Conservation (phyloP, 176 grass and related monocot genomes). For the Oryza coarctata region DNA sequence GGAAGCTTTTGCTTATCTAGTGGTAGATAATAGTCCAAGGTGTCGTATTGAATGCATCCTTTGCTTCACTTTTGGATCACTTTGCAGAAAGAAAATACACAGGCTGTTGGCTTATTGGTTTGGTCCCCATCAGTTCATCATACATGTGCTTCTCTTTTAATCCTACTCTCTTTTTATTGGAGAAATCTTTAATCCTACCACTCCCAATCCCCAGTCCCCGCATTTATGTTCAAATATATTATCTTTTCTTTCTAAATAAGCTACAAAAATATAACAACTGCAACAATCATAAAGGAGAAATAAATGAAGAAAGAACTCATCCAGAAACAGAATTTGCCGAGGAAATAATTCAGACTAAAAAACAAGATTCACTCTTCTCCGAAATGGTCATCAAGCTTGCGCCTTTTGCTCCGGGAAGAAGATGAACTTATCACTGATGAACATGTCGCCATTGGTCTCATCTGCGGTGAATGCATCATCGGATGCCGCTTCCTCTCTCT, state of each 20-base stretch:
- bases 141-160: not conserved
- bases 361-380: slow-evolving; percentile 22
- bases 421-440: not conserved
- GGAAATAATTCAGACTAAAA: not conserved
- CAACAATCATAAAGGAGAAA: not conserved
- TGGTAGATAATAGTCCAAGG: not conserved
- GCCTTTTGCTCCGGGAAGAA: not conserved
- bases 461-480: not conserved
- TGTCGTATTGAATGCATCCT: not conserved
- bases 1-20: not conserved
- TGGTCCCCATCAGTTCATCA: slow-evolving; percentile 17
- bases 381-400: not conserved
- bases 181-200: not conserved
- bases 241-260: not conserved
- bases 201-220: not conserved
- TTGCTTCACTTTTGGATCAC: slow-evolving; percentile 25
- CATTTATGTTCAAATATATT: slow-evolving; percentile 3
- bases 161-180: not conserved
- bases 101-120: not conserved
- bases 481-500: not conserved
- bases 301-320: not conserved
- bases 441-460: not conserved
- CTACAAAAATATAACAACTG: not conserved
- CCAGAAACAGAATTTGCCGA: not conserved
- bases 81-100: slow-evolving; percentile 23